Base-by-base conservation (phyloP, 148 eudicot species). In the Fagopyrum esculentum region DNA sequence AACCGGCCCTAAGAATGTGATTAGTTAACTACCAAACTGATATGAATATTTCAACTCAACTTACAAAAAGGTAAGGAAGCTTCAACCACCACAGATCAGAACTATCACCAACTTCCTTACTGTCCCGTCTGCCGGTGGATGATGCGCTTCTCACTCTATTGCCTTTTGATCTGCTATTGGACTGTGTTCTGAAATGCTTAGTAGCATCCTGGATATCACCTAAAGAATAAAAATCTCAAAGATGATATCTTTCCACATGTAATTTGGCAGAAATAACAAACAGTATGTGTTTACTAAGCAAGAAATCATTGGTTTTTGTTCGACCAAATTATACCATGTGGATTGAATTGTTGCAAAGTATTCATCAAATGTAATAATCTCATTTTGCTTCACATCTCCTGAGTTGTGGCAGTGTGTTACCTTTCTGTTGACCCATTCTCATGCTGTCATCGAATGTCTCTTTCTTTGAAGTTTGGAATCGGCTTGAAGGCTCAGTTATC, bases 31-130 rank as follows among this genome's bases (percentile, higher is more conserved):
- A 35, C 40, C 40, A 35, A 35, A 35, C 40, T 35, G 40, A 72
- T 49, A 11, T 59, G 16, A 48, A 52, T 9, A 55, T 56, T 48
- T 45, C 51, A 52, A 56, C 68, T 50, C 8, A 48, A 87, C 92
- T 75, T 83, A 94, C 98, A 59, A 87, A 77, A 79, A 92, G 93
- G 81, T 88, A 94, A 19, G 97, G 98, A 83, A 94, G 98, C 71
- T 80, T 80, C 76, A 73, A 76, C 98, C 98, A 94, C 97, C 98
- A 91, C 0, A 64, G 30, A 35, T 82, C 79, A 66, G 81, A 77
- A 72, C 81, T 80, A 72, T 48, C 79, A 72, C 50, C 74, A 17
- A 72, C 56, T 55, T 68, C 57, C 74, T 73, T 78, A 74, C 73
- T 80, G 55, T 74, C 71, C 29, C 75, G 30, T 59, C 52, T 70